Evolutionary conservation across 2,329 filamentous ascomycete species (phyloP), one percentile per base, ranked within the genome.

Genomic region (Parafenestella ontariensis): DNA sequence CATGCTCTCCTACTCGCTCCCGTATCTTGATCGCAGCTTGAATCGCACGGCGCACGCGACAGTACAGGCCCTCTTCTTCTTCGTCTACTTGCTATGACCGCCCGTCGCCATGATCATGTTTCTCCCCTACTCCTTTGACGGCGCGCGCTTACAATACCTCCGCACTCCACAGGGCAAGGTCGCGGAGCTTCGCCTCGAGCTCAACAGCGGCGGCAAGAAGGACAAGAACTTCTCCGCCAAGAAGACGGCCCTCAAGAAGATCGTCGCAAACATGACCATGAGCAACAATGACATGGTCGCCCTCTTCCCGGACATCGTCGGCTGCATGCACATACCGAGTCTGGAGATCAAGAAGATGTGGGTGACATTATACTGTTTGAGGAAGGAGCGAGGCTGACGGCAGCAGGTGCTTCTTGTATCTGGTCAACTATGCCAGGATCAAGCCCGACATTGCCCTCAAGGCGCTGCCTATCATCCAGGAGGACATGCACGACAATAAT

Each of bases 201-300:
- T 99, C 74, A 93, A 92, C 78, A 91, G 89, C 78, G 92, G 92
- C 74, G 89, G 91, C 65, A 97, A 96, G 83, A 99, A 98, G 82
- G 95, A 99, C 81, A 98, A 97, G 85, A 96, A 96, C 79, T 89
- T 92, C 79, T 85, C 89, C 40, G 87, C 87, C 64, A 99, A 98
- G 84, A 98, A 98, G 85, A 96, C 97, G 73, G 93, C 95, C 10
- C 84, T 99, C 60, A 99, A 99, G 85, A 97, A 97, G 84, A 98
- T 99, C 66, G 95, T 99, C 68, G 95, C 95, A 75, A 99, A 99
- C 76, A 99, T 99, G 95, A 99, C 95, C 62, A 99, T 99, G 95
- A 98, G 94, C 85, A 99, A 99, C 80, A 99, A 98, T 73, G 95
- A 99, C 77, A 99, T 99, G 95, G 90, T 98, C 50, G 92, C 92